Evolutionary conservation across 495 filamentous ascomycete genomes (phyloP), one percentile per base, ranked within the genome.

Genomic region (Bacidia gigantensis): DNA sequence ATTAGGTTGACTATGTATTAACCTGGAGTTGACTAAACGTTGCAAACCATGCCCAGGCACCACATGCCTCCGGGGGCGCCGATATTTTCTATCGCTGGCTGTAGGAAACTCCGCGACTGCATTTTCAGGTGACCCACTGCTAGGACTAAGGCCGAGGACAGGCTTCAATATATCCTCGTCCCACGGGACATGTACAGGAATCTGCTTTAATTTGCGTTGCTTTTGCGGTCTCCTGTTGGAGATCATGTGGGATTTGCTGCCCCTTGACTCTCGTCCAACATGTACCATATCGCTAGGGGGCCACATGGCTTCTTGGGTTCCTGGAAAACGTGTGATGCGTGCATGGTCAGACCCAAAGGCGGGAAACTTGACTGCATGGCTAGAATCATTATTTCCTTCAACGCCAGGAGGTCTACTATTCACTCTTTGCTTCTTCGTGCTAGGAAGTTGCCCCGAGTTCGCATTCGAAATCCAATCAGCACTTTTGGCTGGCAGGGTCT

Each of bases 241-340:
- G n/a, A 23, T 3, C 1, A n/a, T 17, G 10, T 18, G 35, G 23
- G 10, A 32, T 29, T n/a, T 42, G 29, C 29, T 38, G 7, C n/a
- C n/a, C n/a, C n/a, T n/a, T n/a, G 46, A 14, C 9, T 49, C 26
- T 18, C 41, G 46, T 32, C 76, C 72, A 23, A 84, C 60, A 61
- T 90, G 84, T 3, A 72, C 59, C 57, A 82, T 74, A 21, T 69
- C 82, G 60, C 67, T 69, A 48, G 79, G 79, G 25, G 86, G 86
- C 86, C 86, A 92, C 40, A 81, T 68, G 12, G 83, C 73, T 26
- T 81, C 67, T 35, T 75, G 58, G 24, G 78, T 69, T 9, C 82
- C 82, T 0, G 81, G 75, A 44, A 78, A 71, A 56, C 78, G 84
- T 1, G 42, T 50, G 10, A 51, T 29, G 42, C 46, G 46, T 17